Evolutionary conservation across 2,329 filamentous ascomycete species (phyloP), one percentile per base, ranked within the genome.

Genomic region (Phaeosphaeria sp.): DNA sequence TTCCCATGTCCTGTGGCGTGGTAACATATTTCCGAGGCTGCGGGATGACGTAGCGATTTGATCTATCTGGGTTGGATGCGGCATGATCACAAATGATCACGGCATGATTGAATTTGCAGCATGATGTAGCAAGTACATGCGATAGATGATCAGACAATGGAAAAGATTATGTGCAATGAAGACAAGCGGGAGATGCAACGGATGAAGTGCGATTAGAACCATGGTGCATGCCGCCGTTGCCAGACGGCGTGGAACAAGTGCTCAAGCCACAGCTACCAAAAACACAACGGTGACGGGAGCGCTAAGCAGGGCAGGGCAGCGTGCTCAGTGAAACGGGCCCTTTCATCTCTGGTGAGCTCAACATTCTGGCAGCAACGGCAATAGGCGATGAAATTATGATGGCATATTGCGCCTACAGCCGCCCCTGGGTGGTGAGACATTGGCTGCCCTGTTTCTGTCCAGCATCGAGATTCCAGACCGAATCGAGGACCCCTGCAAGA

Each of bases 221-320:
- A 15, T 51, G 40, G 39, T 20, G 49, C 27, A 20, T 39, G 8
- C 51, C 44, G 33, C 51, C 44, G 30, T 49, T 42, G n/a, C 22
- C 22, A 49, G 43, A 54, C 51, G 51, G 51, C 51, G 51, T 44
- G 44, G 48, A 20, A 36, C 52, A 49, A 49, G 53, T 27, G 53
- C 25, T 24, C 25, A 42, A 55, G 52, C 52, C 52, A 49, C 36
- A n/a, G 11, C 36, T 39, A 39, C 4, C 36, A 39, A 39, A 39
- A 4, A 39, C 25, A 8, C 36, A 15, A 40, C 5, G 36, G 5
- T 18, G 42, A 50, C 33, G 45, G 30, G 18, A 40, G 20, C 48
- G 33, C 21, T 50, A 40, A 36, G 24, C 46, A 33, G 17, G 20
- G 36, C 25, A 50, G 33, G 20, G 11, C 22, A 33, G 30, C 17